phyloP scores from a whole-genome alignment of 2,329 filamentous ascomycete species.

The Colletotrichum cuscutae region DNA sequence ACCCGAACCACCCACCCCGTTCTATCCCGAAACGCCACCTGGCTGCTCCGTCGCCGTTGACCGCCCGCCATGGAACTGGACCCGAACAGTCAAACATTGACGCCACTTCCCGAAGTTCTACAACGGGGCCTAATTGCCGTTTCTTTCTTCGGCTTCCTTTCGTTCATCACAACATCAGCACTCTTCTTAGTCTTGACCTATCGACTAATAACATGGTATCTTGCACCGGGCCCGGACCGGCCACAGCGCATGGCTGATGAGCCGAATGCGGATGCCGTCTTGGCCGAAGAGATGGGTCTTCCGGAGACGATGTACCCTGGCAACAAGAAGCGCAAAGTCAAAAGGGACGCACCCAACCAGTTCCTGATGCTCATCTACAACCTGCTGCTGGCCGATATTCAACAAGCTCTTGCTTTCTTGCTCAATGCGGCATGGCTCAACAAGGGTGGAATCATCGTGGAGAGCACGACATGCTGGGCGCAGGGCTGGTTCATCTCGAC shows the following conservation, averaged over 20 bases:
- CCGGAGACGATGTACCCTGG: conserved; percentile 39
- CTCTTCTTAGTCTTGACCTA: conserved; percentile 48
- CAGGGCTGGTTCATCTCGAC: conserved; percentile 69
- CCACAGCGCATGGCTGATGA: conserved; percentile 42
- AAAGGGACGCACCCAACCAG: conserved; percentile 55
- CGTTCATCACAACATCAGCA: conserved; percentile 45
- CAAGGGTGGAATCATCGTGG: conserved; percentile 57
- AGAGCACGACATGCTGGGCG: conserved; percentile 58
- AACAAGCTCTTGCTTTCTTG: conserved; percentile 66
- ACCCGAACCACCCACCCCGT: neutral
- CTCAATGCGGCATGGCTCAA: conserved; percentile 64
- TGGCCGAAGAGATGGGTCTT: conserved; percentile 36
- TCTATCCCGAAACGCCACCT: conserved; percentile 1
- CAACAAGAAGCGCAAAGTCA: conserved; percentile 23
- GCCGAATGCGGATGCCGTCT: conserved; percentile 45
- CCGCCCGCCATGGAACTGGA: conserved; percentile 19
- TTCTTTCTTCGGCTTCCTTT: conserved; percentile 47
- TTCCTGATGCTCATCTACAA: conserved; percentile 70
- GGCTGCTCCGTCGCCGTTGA: neutral
- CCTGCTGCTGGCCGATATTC: conserved; percentile 67
- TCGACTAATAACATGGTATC: conserved; percentile 48
- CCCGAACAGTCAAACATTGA: conserved; percentile 39
- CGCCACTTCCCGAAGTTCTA: conserved; percentile 47
- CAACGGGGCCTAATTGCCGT: conserved; percentile 49
- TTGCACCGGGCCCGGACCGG: conserved; percentile 36